Evolutionary conservation across 179 eudicot species (phyloP), one percentile per base, ranked within the genome.

Genomic region (Spinacia oleracea): DNA sequence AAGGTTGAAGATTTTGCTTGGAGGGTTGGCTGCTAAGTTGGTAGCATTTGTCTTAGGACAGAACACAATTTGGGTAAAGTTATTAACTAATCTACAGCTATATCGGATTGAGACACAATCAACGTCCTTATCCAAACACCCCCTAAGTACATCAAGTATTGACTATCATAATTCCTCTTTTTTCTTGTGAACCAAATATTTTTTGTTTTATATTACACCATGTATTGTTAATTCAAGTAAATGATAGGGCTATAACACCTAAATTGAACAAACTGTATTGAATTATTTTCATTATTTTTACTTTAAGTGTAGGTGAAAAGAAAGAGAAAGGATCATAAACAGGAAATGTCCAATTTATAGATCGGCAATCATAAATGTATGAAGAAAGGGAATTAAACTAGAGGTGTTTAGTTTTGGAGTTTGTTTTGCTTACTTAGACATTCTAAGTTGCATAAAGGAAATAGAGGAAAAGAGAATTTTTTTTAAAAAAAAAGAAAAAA

Each of bases 231-330:
- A 11, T 59, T 10, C 20, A 38, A 40, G 81, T 71, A 72, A 34
- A 62, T 72, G 65, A 79, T 23, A 63, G 20, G 65, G 27, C 21
- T 27, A 38, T 35, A 72, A 3, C 48, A 72, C 38, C 72, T 8
- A 1, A 48, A n/a, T n/a, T n/a, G n/a, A n/a, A 48, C 71, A 67
- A 40, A 20, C 16, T 20, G 1, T 0, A 38, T 38, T 38, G n/a
- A n/a, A n/a, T n/a, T n/a, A n/a, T n/a, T n/a, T n/a, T n/a, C n/a
- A n/a, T n/a, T n/a, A n/a, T n/a, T n/a, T n/a, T n/a, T n/a, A n/a
- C 50, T 5, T 6, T 10, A 9, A 16, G 51, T 48, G 18, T 48
- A 2, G 51, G 15, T 11, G 18, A 15, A 46, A 46, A 46, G 11
- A 9, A 46, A 46, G 3, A 15, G 0, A 51, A 51, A 4, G 3